These are phyloP conservation scores for Fusarium sp. DNA, from an alignment of 2,329 filamentous ascomycete genomes.

Conservation along the genomic window DNA sequence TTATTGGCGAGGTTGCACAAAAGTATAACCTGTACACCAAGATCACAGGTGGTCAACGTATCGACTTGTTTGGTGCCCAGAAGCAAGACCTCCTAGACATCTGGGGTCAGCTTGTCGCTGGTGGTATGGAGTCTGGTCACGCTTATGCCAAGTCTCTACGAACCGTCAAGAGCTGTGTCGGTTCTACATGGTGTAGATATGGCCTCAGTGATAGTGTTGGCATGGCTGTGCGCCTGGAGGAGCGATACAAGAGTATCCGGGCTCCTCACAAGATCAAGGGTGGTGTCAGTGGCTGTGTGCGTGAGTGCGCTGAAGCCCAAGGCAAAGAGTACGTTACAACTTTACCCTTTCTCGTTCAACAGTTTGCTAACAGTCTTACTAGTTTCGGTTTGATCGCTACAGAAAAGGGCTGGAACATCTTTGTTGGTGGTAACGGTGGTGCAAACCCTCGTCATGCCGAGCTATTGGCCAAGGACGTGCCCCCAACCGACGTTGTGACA, in stretches of 20 bases:
- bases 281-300: constrained; percentile 89
- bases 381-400: constrained; percentile 92
- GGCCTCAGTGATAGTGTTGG: constrained; percentile 91
- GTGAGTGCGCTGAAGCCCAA: constrained; percentile 92
- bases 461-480: constrained; percentile 86
- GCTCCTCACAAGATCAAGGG: constrained; percentile 91
- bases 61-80: constrained; percentile 91
- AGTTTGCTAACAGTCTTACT: constrained; percentile 13
- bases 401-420: constrained; percentile 93
- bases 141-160: constrained; percentile 90
- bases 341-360: background rate
- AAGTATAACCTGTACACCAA: constrained; percentile 89
- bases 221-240: constrained; percentile 87
- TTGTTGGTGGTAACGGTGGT: constrained; percentile 89
- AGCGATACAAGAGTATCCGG: constrained; percentile 92
- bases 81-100: constrained; percentile 87
- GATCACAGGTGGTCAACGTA: constrained; percentile 90
- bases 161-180: constrained; percentile 92
- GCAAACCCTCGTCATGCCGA: constrained; percentile 86
- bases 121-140: constrained; percentile 90
- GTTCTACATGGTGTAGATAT: constrained; percentile 90
- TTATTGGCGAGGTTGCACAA: constrained; percentile 85
- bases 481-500: constrained; percentile 82
- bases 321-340: constrained; percentile 80
- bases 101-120: constrained; percentile 82